phyloP scores from a whole-genome alignment of 2,329 filamentous ascomycete species.

The Coniosporium tulheliwenetii region DNA sequence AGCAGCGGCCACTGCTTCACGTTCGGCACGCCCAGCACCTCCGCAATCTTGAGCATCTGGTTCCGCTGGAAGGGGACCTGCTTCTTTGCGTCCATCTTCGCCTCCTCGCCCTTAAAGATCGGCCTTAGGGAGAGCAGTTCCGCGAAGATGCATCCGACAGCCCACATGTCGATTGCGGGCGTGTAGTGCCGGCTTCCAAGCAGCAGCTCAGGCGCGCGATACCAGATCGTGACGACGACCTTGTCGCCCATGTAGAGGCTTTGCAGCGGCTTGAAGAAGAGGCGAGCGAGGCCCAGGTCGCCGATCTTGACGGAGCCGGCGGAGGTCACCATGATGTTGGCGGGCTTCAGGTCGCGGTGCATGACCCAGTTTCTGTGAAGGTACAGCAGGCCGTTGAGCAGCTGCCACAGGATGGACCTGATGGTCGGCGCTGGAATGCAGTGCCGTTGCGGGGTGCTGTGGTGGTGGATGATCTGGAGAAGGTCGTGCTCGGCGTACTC shows the following conservation, averaged over 20 bases:
- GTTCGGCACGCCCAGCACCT: conserved; percentile 81
- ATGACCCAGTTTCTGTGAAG: conserved; percentile 94
- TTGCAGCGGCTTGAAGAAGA: conserved; percentile 89
- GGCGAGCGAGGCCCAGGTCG: conserved; percentile 76
- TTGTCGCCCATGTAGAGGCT: conserved; percentile 90
- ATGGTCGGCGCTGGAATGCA: conserved; percentile 80
- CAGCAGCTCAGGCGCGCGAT: conserved; percentile 84
- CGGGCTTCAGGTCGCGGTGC: conserved; percentile 90
- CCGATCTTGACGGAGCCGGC: conserved; percentile 84
- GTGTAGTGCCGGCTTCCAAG: conserved; percentile 93
- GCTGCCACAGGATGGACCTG: conserved; percentile 88
- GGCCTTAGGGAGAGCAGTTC: conserved; percentile 79
- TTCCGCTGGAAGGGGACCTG: conserved; percentile 94
- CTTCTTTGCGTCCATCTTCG: conserved; percentile 98
- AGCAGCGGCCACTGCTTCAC: conserved; percentile 83
- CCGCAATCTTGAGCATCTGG: conserved; percentile 98
- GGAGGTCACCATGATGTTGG: conserved; percentile 97
- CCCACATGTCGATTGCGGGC: conserved; percentile 93
- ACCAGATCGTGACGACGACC: conserved; percentile 98
- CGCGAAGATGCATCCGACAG: conserved; percentile 93
- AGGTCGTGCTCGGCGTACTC: conserved; percentile 97
- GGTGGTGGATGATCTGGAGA: conserved; percentile 94
- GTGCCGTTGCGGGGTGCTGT: conserved; percentile 75
- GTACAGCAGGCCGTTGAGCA: conserved; percentile 88
- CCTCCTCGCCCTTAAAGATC: conserved; percentile 97